Evolutionary conservation across 2,329 filamentous ascomycete species (phyloP).

Genomic region (Xylariaceae sp.): DNA sequence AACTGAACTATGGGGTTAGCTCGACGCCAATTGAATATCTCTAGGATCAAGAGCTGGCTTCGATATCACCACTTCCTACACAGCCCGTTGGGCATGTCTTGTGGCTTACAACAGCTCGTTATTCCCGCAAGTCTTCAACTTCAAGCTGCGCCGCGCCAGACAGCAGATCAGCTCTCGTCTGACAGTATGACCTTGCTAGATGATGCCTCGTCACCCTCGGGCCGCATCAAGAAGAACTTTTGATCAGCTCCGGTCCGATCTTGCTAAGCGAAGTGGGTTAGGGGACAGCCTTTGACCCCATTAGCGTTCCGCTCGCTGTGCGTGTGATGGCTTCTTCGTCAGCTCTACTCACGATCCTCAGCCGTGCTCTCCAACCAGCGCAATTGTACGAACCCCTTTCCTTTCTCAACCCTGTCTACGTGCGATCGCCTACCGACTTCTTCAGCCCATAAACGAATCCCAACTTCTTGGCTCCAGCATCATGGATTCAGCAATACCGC

Average conservation of each 20-base stretch:
- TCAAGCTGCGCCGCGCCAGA: too few species aligned
- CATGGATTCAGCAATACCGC: background rate
- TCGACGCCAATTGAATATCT: too few species aligned
- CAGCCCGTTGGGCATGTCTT: too few species aligned
- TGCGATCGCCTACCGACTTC: too few species aligned
- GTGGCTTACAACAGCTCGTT: too few species aligned
- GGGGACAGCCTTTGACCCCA: conserved; percentile 6
- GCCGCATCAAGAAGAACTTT: conserved; percentile 6
- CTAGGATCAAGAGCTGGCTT: too few species aligned
- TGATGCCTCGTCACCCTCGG: conserved; percentile 6
- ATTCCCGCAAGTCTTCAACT: too few species aligned
- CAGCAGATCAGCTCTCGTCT: too few species aligned
- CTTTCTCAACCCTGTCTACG: too few species aligned
- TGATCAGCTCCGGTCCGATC: conserved; percentile 9
- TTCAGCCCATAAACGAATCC: background rate
- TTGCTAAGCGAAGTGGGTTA: conserved; percentile 19
- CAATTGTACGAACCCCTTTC: too few species aligned
- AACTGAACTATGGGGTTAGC: too few species aligned
- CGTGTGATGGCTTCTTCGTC: background rate
- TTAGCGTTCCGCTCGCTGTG: conserved; percentile 7
- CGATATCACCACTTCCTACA: too few species aligned
- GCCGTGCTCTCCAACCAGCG: background rate
- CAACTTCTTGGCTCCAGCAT: background rate
- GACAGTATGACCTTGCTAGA: conserved; percentile 1
- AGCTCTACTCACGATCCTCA: background rate